phyloP scores from a whole-genome alignment of 306 rosid species.

The Castanopsis chinensis region DNA sequence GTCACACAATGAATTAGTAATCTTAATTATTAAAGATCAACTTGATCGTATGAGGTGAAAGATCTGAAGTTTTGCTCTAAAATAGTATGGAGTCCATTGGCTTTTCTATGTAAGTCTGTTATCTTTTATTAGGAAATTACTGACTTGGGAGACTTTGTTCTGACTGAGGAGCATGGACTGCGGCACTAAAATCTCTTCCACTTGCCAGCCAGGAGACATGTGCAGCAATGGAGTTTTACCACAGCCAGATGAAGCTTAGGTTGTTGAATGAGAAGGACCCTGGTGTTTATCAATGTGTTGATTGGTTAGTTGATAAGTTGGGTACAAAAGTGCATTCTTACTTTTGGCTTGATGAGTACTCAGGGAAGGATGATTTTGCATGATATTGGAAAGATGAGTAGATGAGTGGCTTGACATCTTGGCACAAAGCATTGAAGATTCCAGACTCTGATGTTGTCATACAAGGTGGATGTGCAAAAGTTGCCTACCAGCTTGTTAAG shows the following conservation, averaged over 20 bases:
- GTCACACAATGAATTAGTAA: neutral
- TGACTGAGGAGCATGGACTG: conserved; percentile 64
- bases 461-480: conserved; percentile 64
- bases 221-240: conserved; percentile 80
- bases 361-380: conserved; percentile 76
- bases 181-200: conserved; percentile 67
- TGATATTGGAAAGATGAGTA: conserved; percentile 89
- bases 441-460: conserved; percentile 58
- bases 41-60: neutral
- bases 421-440: conserved; percentile 79
- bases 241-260: conserved; percentile 75
- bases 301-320: conserved; percentile 90
- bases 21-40: neutral
- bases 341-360: conserved; percentile 96
- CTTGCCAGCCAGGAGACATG: conserved; percentile 88
- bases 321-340: conserved; percentile 83
- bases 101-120: neutral
- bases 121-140: neutral
- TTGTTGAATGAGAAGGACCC: conserved; percentile 64
- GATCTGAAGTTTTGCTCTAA: neutral
- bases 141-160: conserved; percentile 14
- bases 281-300: conserved; percentile 65
- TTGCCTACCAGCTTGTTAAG: conserved; percentile 49
- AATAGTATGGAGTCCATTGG: neutral
- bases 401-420: conserved; percentile 82